phyloP scores from a whole-genome alignment of 2,329 filamentous ascomycete species.

The Stenocarpella maydis region DNA sequence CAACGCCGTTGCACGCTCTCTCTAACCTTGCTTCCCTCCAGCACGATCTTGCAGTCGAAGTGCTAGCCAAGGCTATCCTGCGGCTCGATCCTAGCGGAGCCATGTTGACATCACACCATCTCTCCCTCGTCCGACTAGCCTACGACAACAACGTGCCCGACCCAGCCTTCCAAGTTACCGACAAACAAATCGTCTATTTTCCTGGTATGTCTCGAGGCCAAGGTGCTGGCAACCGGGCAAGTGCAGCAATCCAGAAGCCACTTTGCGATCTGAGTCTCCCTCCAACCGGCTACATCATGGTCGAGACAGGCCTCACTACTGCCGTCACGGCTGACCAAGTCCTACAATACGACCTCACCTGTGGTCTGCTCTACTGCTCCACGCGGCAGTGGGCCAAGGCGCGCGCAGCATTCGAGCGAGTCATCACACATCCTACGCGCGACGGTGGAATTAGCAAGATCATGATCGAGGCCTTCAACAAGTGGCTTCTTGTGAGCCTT shows the following conservation, averaged over 20 bases:
- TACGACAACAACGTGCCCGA: conserved; percentile 62
- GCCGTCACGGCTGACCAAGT: conserved; percentile 61
- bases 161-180: conserved; percentile 66
- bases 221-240: conserved; percentile 38
- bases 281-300: conserved; percentile 66
- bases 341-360: conserved; percentile 72
- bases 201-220: conserved; percentile 53
- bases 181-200: conserved; percentile 72
- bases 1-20: background rate
- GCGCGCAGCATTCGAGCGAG: conserved; percentile 67
- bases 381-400: conserved; percentile 70
- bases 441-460: conserved; percentile 74
- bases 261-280: conserved; percentile 57
- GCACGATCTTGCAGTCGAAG: conserved; percentile 56
- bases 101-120: conserved; percentile 71
- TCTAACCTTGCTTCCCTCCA: conserved; percentile 39
- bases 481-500: conserved; percentile 82
- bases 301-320: conserved; percentile 64
- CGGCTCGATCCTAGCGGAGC: conserved; percentile 72
- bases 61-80: conserved; percentile 63
- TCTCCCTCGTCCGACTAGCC: conserved; percentile 65
- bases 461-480: conserved; percentile 91
- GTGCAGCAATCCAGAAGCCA: conserved; percentile 40
- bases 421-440: conserved; percentile 71
- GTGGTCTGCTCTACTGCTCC: conserved; percentile 71